Conservation (phyloP, 805 yeast genomes). For the Tetrapisispora namnaoensis region DNA sequence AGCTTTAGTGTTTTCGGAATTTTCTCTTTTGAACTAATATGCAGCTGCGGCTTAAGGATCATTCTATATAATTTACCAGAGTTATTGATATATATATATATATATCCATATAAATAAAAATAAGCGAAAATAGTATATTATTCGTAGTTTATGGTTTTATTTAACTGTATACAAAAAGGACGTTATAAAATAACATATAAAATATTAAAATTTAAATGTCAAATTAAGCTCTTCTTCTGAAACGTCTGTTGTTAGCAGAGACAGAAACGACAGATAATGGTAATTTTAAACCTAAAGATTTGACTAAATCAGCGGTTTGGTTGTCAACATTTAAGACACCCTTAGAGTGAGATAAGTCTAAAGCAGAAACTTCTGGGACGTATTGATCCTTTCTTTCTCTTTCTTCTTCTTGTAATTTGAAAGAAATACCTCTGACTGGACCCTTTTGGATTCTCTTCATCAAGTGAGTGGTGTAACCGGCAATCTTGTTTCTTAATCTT, state of each 20-base stretch:
- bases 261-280: conserved; percentile 80
- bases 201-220: not conserved
- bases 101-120: not conserved
- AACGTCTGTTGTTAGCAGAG: conserved; percentile 90
- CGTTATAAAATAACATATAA: not conserved
- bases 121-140: conserved; percentile 2
- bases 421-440: conserved; percentile 99
- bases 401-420: conserved; percentile 99
- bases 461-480: conserved; percentile 99
- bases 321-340: conserved; percentile 94
- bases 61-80: not conserved
- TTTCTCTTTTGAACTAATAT: not conserved
- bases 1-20: not conserved
- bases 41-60: no score
- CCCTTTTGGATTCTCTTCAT: conserved; percentile 99
- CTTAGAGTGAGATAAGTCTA: conserved; percentile 93
- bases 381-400: conserved; percentile 99
- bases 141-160: conserved; percentile 4
- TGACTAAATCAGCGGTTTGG: conserved; percentile 92
- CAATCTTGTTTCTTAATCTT: conserved; percentile 99
- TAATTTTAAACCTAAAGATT: conserved; percentile 83
- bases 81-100: not conserved
- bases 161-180: conserved; percentile 3
- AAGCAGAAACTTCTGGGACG: conserved; percentile 99
- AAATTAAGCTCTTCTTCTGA: conserved; percentile 74